A percentile compares a stretch with the other conserved stretches of the same genome.
phyloP scores from a whole-genome alignment of 371 early-diverging fungal species.

The Mortierella polycephala region DNA sequence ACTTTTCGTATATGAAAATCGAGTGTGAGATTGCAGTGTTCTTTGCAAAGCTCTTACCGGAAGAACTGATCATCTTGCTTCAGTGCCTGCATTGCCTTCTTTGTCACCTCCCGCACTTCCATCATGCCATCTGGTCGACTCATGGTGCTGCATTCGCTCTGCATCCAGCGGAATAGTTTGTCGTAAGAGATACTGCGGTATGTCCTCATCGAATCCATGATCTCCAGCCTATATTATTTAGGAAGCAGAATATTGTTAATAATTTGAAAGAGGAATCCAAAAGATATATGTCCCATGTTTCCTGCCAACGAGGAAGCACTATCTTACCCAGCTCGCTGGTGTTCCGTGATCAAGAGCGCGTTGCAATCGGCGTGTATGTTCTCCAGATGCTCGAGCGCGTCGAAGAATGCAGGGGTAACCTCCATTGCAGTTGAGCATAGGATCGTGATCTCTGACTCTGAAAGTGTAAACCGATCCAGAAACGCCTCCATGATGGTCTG shows the following conservation, averaged over 20 bases:
- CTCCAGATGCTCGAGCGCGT: conserved; percentile 76
- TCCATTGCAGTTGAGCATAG: conserved; percentile 63
- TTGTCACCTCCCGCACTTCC: conserved; percentile 75
- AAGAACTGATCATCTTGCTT: conserved; percentile 80
- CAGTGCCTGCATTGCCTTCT: conserved; percentile 76
- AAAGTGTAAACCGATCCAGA: conserved; percentile 74
- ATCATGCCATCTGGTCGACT: conserved; percentile 71
- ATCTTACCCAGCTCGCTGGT: conserved; percentile 81
- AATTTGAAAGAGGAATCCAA: not conserved
- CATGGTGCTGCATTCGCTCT: conserved; percentile 76
- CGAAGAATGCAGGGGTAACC: conserved; percentile 75
- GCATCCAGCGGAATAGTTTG: conserved; percentile 84
- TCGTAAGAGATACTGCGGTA: conserved; percentile 83
- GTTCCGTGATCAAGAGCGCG: conserved; percentile 75
- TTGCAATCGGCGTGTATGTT: conserved; percentile 82
- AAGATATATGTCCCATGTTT: not conserved
- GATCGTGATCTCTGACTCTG: conserved; percentile 70
- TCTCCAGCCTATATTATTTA: conserved; percentile 66
- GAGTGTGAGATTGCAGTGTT: not conserved
- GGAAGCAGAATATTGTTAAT: not conserved
- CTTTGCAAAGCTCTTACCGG: conserved; percentile 61
- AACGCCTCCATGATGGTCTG: conserved; percentile 68
- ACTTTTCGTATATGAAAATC: not conserved
- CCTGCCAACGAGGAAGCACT: not conserved
- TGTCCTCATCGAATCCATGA: conserved; percentile 78